Evolutionary conservation across 768 basidiomycete species (phyloP).

Genomic region (Kwoniella botswanensis): DNA sequence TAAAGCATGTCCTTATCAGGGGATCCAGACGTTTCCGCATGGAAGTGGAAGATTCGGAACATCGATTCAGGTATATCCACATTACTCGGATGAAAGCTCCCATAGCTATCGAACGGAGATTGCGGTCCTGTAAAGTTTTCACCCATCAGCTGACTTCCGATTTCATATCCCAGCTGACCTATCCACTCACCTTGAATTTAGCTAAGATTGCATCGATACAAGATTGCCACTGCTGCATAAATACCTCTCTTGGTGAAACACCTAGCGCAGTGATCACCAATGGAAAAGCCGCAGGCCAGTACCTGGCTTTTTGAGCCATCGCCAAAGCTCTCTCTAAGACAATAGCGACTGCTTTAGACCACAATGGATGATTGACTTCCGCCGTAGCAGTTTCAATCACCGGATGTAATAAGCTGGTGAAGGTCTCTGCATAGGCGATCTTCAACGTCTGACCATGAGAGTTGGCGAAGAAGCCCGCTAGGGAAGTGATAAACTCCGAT

Average conservation of each 20-base stretch:
- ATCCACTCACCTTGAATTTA: slow-evolving; percentile 73
- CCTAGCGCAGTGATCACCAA: slow-evolving; percentile 81
- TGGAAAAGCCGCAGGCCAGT: slow-evolving; percentile 86
- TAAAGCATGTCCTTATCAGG: slow-evolving; percentile 56
- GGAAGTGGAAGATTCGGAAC: slow-evolving; percentile 80
- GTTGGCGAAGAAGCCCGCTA: slow-evolving; percentile 81
- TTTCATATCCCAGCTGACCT: no score
- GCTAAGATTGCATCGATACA: slow-evolving; percentile 74
- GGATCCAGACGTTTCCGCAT: slow-evolving; percentile 78
- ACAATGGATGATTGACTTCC: slow-evolving; percentile 92
- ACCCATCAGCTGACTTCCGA: background rate
- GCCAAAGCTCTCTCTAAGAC: slow-evolving; percentile 59
- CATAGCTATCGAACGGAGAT: slow-evolving; percentile 70
- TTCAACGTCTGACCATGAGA: slow-evolving; percentile 84
- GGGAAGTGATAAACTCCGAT: slow-evolving; percentile 82
- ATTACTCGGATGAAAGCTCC: slow-evolving; percentile 81
- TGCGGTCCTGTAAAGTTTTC: slow-evolving; percentile 69
- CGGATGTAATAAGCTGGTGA: slow-evolving; percentile 78
- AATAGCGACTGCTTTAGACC: slow-evolving; percentile 89
- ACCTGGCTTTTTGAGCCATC: slow-evolving; percentile 73
- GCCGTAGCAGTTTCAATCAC: slow-evolving; percentile 95
- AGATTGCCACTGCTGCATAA: slow-evolving; percentile 77
- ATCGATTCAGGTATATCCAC: slow-evolving; percentile 96
- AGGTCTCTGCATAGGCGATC: slow-evolving; percentile 79
- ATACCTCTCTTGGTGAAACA: slow-evolving; percentile 82